Evolutionary conservation across 441 rosid genomes (phyloP).

Genomic region (Biscutella auriculata): DNA sequence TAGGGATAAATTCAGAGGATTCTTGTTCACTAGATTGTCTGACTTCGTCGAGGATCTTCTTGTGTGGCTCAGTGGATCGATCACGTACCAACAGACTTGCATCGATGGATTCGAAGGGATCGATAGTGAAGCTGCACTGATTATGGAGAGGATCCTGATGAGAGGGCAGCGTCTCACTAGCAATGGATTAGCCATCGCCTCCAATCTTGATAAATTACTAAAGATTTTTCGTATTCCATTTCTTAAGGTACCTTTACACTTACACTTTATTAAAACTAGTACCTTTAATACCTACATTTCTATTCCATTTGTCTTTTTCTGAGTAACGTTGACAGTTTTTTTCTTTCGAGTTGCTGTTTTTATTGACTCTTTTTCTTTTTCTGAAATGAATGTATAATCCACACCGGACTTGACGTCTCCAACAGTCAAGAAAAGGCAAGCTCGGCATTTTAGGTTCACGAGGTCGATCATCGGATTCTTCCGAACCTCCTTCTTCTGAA

Average conservation of each 20-base stretch:
- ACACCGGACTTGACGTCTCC: neutral
- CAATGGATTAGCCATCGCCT: slow-evolving; percentile 63
- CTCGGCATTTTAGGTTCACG: slow-evolving; percentile 1
- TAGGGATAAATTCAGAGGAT: slow-evolving; percentile 22
- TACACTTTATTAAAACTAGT: slow-evolving; percentile 6
- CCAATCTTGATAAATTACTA: slow-evolving; percentile 27
- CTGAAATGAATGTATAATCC: too few relatives aligned
- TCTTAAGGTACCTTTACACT: slow-evolving; percentile 4
- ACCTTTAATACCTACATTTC: too few relatives aligned
- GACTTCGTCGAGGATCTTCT: slow-evolving; percentile 39
- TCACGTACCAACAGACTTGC: slow-evolving; percentile 66
- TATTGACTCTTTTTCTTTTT: too few relatives aligned
- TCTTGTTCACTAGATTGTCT: slow-evolving; percentile 28
- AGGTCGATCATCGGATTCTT: neutral
- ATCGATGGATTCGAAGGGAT: slow-evolving; percentile 62
- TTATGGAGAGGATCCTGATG: slow-evolving; percentile 35
- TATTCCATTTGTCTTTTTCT: too few relatives aligned
- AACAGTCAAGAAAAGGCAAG: neutral
- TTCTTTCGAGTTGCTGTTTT: too few relatives aligned
- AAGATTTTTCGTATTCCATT: slow-evolving; percentile 20
- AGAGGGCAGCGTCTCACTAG: slow-evolving; percentile 40
- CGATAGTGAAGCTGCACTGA: slow-evolving; percentile 30
- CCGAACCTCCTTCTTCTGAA: too few relatives aligned
- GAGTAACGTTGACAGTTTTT: too few relatives aligned
- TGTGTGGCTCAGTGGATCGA: slow-evolving; percentile 64